phyloP scores from a whole-genome alignment of 2,329 filamentous ascomycete genomes.

The Aureobasidium sp. region DNA sequence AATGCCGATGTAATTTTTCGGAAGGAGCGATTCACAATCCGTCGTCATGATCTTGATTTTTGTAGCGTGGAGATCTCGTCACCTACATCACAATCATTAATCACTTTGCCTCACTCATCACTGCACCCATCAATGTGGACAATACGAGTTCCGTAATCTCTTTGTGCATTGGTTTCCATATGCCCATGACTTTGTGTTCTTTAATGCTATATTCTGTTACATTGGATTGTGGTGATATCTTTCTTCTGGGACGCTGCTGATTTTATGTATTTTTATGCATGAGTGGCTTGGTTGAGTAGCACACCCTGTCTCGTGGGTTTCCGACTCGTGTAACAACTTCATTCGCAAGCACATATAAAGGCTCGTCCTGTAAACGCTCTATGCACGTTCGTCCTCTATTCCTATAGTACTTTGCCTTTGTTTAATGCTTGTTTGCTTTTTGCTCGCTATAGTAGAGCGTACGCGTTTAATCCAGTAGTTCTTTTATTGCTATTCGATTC shows the following conservation, averaged over 20 bases:
- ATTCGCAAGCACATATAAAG: neutral
- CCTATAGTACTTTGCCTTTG: no score
- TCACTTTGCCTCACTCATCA: neutral
- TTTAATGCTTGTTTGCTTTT: no score
- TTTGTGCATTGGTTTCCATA: neutral
- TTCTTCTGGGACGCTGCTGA: neutral
- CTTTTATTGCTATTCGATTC: neutral
- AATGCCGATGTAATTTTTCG: neutral
- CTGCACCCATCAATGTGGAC: neutral
- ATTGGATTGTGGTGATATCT: neutral
- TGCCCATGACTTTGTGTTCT: neutral
- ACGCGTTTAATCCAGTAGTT: neutral
- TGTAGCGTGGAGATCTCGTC: no score
- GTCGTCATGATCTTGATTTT: neutral
- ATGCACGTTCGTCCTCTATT: rapidly evolving
- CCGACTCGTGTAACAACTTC: neutral
- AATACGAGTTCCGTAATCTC: neutral
- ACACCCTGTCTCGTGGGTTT: neutral
- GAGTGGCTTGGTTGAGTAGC: neutral
- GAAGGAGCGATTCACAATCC: neutral
- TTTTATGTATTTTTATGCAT: neutral
- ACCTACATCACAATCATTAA: neutral
- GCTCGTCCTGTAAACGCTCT: no score
- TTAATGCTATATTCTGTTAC: neutral
- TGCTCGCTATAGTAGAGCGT: no score